A percentile compares a stretch with the other conserved stretches of the same genome.
Conservation (phyloP, 106 monocot genomes). For the Dendrobium catenatum region DNA sequence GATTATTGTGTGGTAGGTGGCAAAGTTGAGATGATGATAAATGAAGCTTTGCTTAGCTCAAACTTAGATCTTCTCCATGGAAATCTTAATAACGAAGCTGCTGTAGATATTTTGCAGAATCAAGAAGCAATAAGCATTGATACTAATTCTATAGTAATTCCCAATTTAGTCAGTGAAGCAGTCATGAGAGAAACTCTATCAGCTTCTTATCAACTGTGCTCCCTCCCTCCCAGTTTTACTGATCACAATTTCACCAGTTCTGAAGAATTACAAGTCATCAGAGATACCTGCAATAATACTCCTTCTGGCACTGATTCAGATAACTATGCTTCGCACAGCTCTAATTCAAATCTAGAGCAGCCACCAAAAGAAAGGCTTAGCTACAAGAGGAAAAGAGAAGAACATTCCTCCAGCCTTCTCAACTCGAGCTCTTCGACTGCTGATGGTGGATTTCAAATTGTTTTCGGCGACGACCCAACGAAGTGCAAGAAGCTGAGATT, state of each 20-base stretch:
- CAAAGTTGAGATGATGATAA: not conserved
- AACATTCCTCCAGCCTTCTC: not conserved
- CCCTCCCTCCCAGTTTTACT: not conserved
- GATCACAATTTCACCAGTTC: not conserved
- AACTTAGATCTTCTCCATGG: not conserved
- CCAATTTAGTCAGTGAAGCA: not conserved
- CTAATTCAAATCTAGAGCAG: not conserved
- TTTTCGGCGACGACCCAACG: not conserved
- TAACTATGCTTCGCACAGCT: not conserved
- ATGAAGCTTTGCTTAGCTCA: conserved; percentile 1
- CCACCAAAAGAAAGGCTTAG: not conserved
- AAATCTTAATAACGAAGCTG: not conserved
- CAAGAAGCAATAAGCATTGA: too few relatives aligned
- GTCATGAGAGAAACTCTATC: not conserved
- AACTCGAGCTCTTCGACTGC: not conserved
- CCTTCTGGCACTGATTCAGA: not conserved
- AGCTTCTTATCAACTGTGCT: not conserved
- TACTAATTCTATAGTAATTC: too few relatives aligned
- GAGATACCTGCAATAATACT: too few relatives aligned
- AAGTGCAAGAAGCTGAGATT: not conserved
- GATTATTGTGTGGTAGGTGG: not conserved
- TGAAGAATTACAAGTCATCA: not conserved
- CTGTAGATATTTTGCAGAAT: not conserved
- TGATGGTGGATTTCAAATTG: not conserved
- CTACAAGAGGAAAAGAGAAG: not conserved